Percentiles rank a stretch among this genome's conserved stretches.
phyloP scores from a whole-genome alignment of 2,329 filamentous ascomycete species.

The Myriosclerotinia duriaeana region DNA sequence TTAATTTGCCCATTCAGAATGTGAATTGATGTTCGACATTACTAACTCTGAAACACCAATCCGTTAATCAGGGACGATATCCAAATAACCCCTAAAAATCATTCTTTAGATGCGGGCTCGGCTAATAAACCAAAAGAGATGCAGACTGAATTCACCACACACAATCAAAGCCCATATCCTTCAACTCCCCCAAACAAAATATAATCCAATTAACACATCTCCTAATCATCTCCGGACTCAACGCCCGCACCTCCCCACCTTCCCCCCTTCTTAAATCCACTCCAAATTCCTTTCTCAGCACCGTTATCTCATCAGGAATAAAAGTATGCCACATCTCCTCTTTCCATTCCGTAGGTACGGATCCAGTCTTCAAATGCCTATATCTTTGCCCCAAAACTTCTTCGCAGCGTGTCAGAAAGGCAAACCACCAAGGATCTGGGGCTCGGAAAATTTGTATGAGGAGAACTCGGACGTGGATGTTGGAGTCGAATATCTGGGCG shows the following conservation, averaged over 20 bases:
- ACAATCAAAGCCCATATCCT: neutral
- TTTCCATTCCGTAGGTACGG: neutral
- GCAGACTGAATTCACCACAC: neutral
- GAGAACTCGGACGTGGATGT: neutral
- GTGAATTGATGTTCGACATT: neutral
- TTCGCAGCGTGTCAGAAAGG: neutral
- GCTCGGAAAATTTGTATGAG: neutral
- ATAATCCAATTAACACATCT: constrained; percentile 1
- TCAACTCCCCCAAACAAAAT: neutral
- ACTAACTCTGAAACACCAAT: neutral
- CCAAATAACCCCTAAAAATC: neutral
- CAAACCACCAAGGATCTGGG: neutral
- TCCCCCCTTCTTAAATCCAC: neutral
- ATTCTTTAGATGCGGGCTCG: no score
- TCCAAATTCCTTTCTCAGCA: neutral
- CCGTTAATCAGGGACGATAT: neutral
- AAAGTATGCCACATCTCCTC: neutral
- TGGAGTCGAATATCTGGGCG: neutral
- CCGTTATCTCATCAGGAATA: neutral
- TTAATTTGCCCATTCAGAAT: neutral
- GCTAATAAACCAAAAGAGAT: neutral
- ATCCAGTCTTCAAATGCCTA: neutral
- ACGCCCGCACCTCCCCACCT: neutral
- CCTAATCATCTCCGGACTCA: neutral
- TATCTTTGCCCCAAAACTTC: neutral